phyloP scores from a whole-genome alignment of 129 eudicot species.

The Centrapalus pauciflorus region DNA sequence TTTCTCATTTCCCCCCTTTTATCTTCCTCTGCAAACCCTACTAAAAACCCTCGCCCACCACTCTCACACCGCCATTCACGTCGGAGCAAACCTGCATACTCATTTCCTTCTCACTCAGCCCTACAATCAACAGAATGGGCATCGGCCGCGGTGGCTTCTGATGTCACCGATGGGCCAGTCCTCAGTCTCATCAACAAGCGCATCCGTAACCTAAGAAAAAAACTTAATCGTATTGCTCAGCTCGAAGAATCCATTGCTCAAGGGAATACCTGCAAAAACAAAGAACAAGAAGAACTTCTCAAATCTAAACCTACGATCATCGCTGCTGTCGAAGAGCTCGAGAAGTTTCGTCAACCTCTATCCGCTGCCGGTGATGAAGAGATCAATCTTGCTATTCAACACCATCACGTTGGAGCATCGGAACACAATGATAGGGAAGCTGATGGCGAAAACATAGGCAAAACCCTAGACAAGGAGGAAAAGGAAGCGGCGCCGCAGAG shows the following conservation, averaged over 20 bases:
- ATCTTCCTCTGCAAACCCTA: constrained; percentile 24
- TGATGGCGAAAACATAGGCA: background rate
- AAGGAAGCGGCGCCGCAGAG: background rate
- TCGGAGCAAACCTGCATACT: constrained; percentile 22
- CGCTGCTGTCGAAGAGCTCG: constrained; percentile 81
- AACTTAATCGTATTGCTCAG: constrained; percentile 72
- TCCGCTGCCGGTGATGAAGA: constrained; percentile 58
- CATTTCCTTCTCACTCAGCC: background rate
- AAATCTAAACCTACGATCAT: constrained; percentile 50
- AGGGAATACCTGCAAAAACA: constrained; percentile 64
- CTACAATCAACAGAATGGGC: constrained; percentile 34
- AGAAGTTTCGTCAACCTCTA: constrained; percentile 68
- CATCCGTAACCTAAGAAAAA: constrained; percentile 76
- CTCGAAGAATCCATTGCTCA: constrained; percentile 62
- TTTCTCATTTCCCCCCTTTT: background rate
- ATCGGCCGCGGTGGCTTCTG: constrained; percentile 41
- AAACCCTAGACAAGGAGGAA: constrained; percentile 11
- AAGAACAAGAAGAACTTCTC: constrained; percentile 68
- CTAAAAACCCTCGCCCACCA: constrained; percentile 34
- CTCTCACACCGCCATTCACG: constrained; percentile 34
- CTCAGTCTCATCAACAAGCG: constrained; percentile 81
- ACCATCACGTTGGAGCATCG: background rate
- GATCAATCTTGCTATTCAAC: constrained; percentile 20
- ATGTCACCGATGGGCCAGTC: constrained; percentile 69
- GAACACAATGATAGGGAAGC: constrained; percentile 6